phyloP scores from a whole-genome alignment of 1,284 basidiomycete species.

The Laetiporus sulphureus region DNA sequence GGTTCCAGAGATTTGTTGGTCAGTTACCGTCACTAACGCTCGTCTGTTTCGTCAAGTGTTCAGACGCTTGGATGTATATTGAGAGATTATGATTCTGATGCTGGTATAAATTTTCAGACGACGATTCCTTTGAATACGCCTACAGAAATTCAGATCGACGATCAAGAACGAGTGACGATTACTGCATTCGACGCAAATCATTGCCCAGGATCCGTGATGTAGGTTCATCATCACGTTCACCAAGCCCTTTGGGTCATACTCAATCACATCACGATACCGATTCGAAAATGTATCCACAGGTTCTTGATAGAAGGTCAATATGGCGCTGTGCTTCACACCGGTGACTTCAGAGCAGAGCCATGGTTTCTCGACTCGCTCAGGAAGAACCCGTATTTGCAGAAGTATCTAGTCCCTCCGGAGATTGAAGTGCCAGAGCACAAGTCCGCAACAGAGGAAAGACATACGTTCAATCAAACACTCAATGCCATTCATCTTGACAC shows the following conservation, averaged over 20 bases:
- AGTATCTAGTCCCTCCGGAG: conserved; percentile 53
- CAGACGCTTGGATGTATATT: no score
- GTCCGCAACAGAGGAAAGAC: no score
- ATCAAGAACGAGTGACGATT: conserved; percentile 56
- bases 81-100: no score
- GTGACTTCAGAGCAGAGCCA: conserved; percentile 85
- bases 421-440: no score
- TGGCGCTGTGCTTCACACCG: conserved; percentile 82
- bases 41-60: neutral
- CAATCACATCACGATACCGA: neutral
- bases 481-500: conserved; percentile 89
- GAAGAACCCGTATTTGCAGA: conserved; percentile 63
- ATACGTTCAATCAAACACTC: conserved; percentile 36
- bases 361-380: conserved; percentile 66
- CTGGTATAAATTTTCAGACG: no score
- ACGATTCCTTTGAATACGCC: conserved; percentile 57
- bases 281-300: conserved; percentile 39
- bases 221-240: conserved; percentile 18
- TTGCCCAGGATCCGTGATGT: conserved; percentile 92
- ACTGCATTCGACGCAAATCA: conserved; percentile 91
- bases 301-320: conserved; percentile 76
- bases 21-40: conserved; percentile 16
- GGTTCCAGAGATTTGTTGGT: conserved; percentile 64
- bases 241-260: conserved; percentile 2
- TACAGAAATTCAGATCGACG: conserved; percentile 51